Evolutionary conservation across 192 early-diverging fungal genomes (phyloP).

Genomic region (Gaertneriomyces sp.): DNA sequence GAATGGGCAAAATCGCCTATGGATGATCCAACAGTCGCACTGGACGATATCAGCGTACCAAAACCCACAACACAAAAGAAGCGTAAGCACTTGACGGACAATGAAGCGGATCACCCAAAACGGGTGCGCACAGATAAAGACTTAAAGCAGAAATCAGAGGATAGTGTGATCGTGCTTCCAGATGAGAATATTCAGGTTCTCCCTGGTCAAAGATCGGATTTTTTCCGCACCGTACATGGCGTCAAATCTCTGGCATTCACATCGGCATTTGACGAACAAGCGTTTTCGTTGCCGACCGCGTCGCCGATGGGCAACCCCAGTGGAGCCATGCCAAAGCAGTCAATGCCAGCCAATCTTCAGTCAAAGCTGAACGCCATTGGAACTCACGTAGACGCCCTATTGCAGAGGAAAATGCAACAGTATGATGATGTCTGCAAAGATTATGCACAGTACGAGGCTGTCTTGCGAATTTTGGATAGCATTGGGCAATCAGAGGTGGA

Average conservation of each 20-base stretch:
- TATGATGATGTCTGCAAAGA: constrained; percentile 21
- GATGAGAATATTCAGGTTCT: constrained; percentile 29
- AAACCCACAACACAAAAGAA: constrained; percentile 21
- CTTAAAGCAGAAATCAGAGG: not conserved
- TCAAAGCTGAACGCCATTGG: constrained; percentile 23
- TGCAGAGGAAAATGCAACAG: constrained; percentile 20
- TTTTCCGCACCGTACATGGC: constrained; percentile 4
- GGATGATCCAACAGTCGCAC: not conserved
- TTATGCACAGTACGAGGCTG: not conserved
- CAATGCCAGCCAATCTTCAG: constrained; percentile 13
- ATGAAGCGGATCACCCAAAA: not conserved
- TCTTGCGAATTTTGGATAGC: constrained; percentile 7
- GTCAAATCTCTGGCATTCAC: constrained; percentile 1
- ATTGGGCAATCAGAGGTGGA: not conserved
- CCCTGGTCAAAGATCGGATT: constrained; percentile 32
- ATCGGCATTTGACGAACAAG: constrained; percentile 21
- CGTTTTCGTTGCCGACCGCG: constrained; percentile 6
- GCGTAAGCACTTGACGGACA: constrained; percentile 6
- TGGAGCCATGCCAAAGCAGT: no score
- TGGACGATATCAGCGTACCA: not conserved
- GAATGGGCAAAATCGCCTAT: no score
- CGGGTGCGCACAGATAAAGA: not conserved
- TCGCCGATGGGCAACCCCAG: no score
- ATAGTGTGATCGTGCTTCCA: constrained; percentile 3
- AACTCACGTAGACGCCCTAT: constrained; percentile 6